phyloP scores from a whole-genome alignment of 2,329 filamentous ascomycete species.

The Aspergillus puulaauensis region DNA sequence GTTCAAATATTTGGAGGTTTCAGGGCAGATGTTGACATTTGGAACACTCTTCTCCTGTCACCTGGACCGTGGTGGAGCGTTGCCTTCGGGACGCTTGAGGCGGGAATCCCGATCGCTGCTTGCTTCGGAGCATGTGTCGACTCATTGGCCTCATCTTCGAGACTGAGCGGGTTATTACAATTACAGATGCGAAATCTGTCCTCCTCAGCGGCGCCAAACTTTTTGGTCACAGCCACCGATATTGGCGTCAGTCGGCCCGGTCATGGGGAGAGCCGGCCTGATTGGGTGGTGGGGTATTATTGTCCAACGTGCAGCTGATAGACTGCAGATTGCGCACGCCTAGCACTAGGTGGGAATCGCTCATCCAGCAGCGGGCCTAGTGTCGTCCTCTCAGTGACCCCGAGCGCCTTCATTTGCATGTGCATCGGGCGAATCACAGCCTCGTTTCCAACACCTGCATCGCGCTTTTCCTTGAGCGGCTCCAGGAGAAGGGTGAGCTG shows the following conservation, averaged over 20 bases:
- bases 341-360: background rate
- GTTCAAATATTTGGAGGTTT: constrained; percentile 2
- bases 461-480: constrained; percentile 20
- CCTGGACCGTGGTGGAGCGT: constrained; percentile 5
- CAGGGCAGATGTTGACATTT: background rate
- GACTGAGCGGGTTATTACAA: background rate
- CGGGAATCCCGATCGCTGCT: constrained; percentile 6
- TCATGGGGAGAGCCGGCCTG: constrained; percentile 13
- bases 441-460: constrained; percentile 18
- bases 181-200: background rate
- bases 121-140: background rate
- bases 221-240: constrained; percentile 11
- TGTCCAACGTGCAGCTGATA: constrained; percentile 25
- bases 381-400: background rate
- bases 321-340: constrained; percentile 6
- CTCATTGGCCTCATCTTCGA: background rate
- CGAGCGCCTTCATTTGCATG: constrained; percentile 17
- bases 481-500: constrained; percentile 14
- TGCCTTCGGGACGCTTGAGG: background rate
- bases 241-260: constrained; percentile 14
- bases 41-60: background rate
- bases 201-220: background rate
- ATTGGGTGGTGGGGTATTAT: constrained; percentile 10
- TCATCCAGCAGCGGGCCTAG: background rate
- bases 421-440: constrained; percentile 19